phyloP scores from a whole-genome alignment of 2,329 filamentous ascomycete species.

The Aschersonia sp. region DNA sequence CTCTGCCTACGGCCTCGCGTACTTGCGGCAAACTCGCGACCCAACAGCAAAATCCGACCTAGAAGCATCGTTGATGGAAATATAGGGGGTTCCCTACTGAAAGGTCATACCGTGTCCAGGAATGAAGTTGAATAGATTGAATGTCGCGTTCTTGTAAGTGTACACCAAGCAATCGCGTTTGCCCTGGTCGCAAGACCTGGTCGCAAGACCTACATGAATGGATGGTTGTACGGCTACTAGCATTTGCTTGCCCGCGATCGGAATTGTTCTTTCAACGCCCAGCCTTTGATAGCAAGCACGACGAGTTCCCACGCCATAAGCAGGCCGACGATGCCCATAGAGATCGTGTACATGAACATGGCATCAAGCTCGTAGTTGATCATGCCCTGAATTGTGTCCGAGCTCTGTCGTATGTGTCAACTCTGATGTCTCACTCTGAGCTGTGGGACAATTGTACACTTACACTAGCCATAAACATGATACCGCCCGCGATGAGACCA shows the following conservation, averaged over 20 bases:
- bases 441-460: slow-evolving; percentile 19
- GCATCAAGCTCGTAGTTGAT: slow-evolving; percentile 65
- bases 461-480: slow-evolving; percentile 87
- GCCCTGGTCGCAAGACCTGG: too few relatives aligned
- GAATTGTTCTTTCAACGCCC: slow-evolving; percentile 42
- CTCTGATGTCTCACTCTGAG: not conserved
- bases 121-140: too few relatives aligned
- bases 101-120: too few relatives aligned
- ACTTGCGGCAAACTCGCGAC: too few relatives aligned
- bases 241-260: not conserved
- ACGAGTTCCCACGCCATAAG: slow-evolving; percentile 76
- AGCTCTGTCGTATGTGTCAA: slow-evolving; percentile 34
- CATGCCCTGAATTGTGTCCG: slow-evolving; percentile 65
- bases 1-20: too few relatives aligned
- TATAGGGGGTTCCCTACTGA: too few relatives aligned
- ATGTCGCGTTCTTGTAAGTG: too few relatives aligned
- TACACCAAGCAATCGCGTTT: too few relatives aligned
- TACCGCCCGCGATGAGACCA: slow-evolving; percentile 72
- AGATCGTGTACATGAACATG: slow-evolving; percentile 88
- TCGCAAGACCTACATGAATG: too few relatives aligned
- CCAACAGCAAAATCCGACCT: too few relatives aligned
- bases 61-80: too few relatives aligned
- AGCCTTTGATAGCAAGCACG: slow-evolving; percentile 73
- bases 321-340: slow-evolving; percentile 68
- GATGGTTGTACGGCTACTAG: not conserved